Percentiles rank a stretch among this genome's conserved stretches.
phyloP scores from a whole-genome alignment of 202 grass and related monocot genomes.

The Eragrostis tef region DNA sequence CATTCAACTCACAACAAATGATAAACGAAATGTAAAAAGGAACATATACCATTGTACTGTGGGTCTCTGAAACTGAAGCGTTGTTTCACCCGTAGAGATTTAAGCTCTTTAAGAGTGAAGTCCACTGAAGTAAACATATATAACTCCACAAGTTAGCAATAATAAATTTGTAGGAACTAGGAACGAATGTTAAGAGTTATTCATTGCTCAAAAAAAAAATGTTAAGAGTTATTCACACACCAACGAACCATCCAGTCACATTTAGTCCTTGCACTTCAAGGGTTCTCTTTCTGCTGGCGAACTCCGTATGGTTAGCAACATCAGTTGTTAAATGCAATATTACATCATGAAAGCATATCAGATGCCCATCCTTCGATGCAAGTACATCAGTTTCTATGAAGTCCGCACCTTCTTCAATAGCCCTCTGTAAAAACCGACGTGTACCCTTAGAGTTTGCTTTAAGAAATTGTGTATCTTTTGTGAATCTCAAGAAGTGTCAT shows the following conservation, averaged over 20 bases:
- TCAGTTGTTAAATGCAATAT: conserved; percentile 65
- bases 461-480: not conserved
- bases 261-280: conserved; percentile 71
- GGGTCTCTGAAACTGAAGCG: conserved; percentile 74
- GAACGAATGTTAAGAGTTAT: not conserved
- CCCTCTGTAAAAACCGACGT: conserved; percentile 63
- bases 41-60: conserved; percentile 70
- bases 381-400: conserved; percentile 97
- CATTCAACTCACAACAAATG: too few species aligned
- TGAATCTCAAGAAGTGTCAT: not conserved
- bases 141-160: conserved; percentile 31
- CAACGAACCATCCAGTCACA: conserved; percentile 80
- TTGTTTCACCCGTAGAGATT: conserved; percentile 82
- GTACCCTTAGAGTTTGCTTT: conserved; percentile 13
- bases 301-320: conserved; percentile 57
- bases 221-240: conserved; percentile 33
- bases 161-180: not conserved
- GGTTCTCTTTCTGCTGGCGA: conserved; percentile 73
- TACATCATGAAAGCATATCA: conserved; percentile 92
- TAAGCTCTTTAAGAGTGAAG: conserved; percentile 80
- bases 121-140: conserved; percentile 64
- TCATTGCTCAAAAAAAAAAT: too few species aligned
- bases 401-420: conserved; percentile 94
- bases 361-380: conserved; percentile 74
- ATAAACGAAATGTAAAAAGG: too few species aligned